These are phyloP conservation scores for Ambrosiella xylebori DNA, from an alignment of 2,329 filamentous ascomycete species.

Conservation along the genomic window DNA sequence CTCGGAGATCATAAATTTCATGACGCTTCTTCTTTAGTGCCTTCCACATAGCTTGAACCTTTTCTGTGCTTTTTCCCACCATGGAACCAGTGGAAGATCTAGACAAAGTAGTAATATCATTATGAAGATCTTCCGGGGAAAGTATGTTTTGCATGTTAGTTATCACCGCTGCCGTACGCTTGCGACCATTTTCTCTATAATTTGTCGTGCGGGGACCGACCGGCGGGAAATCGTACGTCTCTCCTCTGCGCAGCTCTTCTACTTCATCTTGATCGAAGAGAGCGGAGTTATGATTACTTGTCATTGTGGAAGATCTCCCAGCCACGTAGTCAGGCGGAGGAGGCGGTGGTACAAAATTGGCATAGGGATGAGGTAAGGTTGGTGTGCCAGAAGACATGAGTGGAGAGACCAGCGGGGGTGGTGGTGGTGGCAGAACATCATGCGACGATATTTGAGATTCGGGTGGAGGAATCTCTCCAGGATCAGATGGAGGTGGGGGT, in stretches of 20 bases:
- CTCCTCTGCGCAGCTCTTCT: constrained; percentile 2
- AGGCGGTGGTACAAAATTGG: background rate
- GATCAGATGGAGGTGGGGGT: background rate
- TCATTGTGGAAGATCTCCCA: background rate
- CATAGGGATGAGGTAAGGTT: too few species aligned
- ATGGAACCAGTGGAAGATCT: background rate
- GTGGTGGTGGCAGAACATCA: constrained; percentile 4
- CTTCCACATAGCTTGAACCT: background rate
- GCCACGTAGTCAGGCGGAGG: background rate
- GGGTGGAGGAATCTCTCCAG: background rate
- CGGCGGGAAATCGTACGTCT: constrained; percentile 3
- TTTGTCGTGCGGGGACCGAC: background rate
- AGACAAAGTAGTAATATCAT: background rate
- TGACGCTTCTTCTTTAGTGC: background rate
- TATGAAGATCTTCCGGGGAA: background rate
- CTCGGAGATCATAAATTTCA: constrained; percentile 2
- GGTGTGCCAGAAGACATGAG: background rate
- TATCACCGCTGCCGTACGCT: background rate
- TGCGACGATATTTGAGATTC: too few species aligned
- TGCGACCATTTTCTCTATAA: background rate
- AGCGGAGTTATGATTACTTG: background rate
- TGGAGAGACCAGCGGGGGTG: background rate
- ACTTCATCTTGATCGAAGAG: constrained; percentile 6
- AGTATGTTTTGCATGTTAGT: background rate
- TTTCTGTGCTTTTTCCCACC: background rate